phyloP scores from a whole-genome alignment of 1,284 basidiomycete species.

The Leccinum subrobustum region DNA sequence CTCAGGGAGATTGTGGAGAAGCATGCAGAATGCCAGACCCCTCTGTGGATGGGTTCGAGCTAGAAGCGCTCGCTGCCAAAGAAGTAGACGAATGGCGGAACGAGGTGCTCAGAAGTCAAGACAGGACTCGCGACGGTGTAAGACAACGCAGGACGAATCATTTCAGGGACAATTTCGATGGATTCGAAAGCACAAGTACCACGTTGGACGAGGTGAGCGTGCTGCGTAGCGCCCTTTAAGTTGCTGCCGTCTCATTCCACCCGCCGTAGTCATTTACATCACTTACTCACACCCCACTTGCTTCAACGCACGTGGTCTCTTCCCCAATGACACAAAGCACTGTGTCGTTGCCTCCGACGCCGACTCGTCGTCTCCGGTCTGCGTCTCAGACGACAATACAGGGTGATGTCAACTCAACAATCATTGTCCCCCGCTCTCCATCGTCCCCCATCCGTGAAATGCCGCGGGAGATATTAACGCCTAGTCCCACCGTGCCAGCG shows the following conservation, averaged over 20 bases:
- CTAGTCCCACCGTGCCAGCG: not conserved
- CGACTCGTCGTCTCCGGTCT: constrained; percentile 17
- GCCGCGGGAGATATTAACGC: not conserved
- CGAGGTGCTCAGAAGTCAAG: constrained; percentile 36
- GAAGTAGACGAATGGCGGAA: constrained; percentile 58
- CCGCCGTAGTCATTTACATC: constrained; percentile 39
- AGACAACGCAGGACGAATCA: constrained; percentile 15
- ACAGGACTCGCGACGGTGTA: constrained; percentile 6
- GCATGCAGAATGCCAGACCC: constrained; percentile 5
- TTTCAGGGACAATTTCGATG: constrained; percentile 17
- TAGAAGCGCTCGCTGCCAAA: constrained; percentile 47
- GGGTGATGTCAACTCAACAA: not conserved
- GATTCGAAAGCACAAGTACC: constrained; percentile 22
- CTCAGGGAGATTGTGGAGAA: constrained; percentile 10
- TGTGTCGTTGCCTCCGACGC: constrained; percentile 29
- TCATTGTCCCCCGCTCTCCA: constrained; percentile 1
- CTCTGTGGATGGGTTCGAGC: constrained; percentile 38
- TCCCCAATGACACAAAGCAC: constrained; percentile 36
- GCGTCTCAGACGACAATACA: constrained; percentile 22
- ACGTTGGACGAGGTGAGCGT: constrained; percentile 47
- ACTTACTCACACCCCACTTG: constrained; percentile 44
- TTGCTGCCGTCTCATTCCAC: constrained; percentile 2
- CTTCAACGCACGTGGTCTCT: constrained; percentile 48
- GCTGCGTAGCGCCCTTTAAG: not conserved
- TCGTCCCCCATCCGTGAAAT: constrained; percentile 1